phyloP scores from a whole-genome alignment of 148 eudicot species.

The Silene conica region DNA sequence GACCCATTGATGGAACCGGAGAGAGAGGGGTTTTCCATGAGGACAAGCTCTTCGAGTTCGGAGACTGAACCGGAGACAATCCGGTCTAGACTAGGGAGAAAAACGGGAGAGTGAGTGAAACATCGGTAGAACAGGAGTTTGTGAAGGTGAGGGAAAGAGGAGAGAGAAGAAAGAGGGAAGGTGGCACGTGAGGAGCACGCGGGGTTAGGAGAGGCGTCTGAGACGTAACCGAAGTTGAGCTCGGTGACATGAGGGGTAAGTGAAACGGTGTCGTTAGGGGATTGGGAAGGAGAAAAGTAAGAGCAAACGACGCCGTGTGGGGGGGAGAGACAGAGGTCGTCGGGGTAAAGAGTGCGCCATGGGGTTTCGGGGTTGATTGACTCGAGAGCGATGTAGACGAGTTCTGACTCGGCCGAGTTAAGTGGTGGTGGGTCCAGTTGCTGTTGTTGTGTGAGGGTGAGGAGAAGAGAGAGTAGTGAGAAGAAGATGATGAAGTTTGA shows the following conservation, averaged over 20 bases:
- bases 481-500: constrained; percentile 1
- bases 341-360: constrained; percentile 67
- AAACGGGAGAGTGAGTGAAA: constrained; percentile 37
- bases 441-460: constrained; percentile 18
- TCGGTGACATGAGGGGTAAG: constrained; percentile 41
- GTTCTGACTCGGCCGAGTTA: constrained; percentile 52
- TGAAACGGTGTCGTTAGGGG: neutral
- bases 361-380: constrained; percentile 55
- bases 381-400: constrained; percentile 57
- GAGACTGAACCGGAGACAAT: constrained; percentile 5
- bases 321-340: constrained; percentile 68
- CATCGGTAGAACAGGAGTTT: constrained; percentile 81
- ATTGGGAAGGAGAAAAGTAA: constrained; percentile 23
- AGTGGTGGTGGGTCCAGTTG: constrained; percentile 35
- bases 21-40: constrained; percentile 58
- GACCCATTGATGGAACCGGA: constrained; percentile 39
- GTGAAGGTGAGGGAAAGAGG: constrained; percentile 44
- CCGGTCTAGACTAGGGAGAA: constrained; percentile 27
- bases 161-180: constrained; percentile 32
- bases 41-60: constrained; percentile 59
- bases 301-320: constrained; percentile 87
- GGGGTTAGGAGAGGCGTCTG: constrained; percentile 68
- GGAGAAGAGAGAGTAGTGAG: constrained; percentile 8
- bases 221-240: constrained; percentile 63
- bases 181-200: constrained; percentile 44